A percentile compares a stretch with the other conserved stretches of the same genome.
These are phyloP conservation scores for Phlebiopsis flavidoalba DNA, from an alignment of 768 basidiomycete genomes.

Conservation along the genomic window DNA sequence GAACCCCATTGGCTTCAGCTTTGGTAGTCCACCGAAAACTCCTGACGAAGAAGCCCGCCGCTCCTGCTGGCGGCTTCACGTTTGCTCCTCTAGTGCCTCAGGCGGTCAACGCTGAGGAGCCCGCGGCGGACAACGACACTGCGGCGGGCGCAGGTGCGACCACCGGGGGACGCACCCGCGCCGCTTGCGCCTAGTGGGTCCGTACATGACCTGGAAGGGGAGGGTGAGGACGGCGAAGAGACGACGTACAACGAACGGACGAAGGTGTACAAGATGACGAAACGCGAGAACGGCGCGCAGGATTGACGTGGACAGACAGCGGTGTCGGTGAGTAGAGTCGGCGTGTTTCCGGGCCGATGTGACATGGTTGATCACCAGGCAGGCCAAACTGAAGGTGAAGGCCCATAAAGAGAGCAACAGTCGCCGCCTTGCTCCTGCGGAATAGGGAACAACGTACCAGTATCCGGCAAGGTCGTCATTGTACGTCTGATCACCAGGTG, in stretches of 20 bases:
- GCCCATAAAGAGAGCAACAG: slow-evolving; percentile 59
- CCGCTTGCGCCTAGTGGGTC: slow-evolving; percentile 15
- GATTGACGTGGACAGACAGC: slow-evolving; percentile 55
- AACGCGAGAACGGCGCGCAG: slow-evolving; percentile 34
- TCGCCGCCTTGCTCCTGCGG: slow-evolving; percentile 61
- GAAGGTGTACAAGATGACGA: slow-evolving; percentile 57
- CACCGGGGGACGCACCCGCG: slow-evolving; percentile 16
- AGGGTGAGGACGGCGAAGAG: slow-evolving; percentile 78
- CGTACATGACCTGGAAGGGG: slow-evolving; percentile 62
- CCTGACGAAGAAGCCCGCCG: slow-evolving; percentile 17
- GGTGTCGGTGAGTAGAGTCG: slow-evolving; percentile 51
- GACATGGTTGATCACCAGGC: neutral
- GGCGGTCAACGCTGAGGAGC: slow-evolving; percentile 14
- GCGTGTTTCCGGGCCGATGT: neutral
- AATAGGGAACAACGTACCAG: too few species aligned
- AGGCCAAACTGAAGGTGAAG: slow-evolving; percentile 71
- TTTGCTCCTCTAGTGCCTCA: slow-evolving; percentile 21
- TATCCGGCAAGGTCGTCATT: slow-evolving; percentile 70
- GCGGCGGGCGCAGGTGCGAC: slow-evolving; percentile 22
- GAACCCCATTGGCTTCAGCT: slow-evolving; percentile 61
- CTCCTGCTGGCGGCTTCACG: slow-evolving; percentile 6
- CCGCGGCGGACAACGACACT: slow-evolving; percentile 14
- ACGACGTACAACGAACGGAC: slow-evolving; percentile 53
- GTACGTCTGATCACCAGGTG: slow-evolving; percentile 38
- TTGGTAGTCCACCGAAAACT: slow-evolving; percentile 36